Conservation (phyloP, 1,139 yeast species). For the Hansenula lynferdii region DNA sequence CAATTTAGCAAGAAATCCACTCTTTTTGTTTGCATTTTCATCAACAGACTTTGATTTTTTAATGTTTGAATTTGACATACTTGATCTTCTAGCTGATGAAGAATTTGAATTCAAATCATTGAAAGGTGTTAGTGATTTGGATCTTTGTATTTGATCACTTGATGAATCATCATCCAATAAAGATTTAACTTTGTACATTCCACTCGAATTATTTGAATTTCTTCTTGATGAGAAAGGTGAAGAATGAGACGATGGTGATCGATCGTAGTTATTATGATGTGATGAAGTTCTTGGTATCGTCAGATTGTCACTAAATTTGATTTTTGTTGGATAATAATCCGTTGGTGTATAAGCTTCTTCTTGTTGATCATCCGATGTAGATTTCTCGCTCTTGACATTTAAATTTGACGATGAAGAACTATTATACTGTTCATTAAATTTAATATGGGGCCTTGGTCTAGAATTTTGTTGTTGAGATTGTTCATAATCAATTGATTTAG, state of each 20-base stretch:
- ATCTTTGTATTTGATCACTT: constrained; percentile 4
- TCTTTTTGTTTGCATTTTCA: constrained; percentile 8
- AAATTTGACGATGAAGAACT: background rate
- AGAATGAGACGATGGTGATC: constrained; percentile 7
- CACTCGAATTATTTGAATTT: constrained; percentile 8
- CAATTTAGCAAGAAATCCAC: constrained; percentile 3
- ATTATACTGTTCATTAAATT: no score
- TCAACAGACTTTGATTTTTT: constrained; percentile 6
- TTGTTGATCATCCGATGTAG: no score
- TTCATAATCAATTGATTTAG: background rate
- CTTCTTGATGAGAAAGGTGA: constrained; percentile 12
- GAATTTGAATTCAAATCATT: no score
- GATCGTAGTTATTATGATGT: constrained; percentile 18
- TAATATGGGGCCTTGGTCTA: background rate
- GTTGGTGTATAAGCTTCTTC: constrained; percentile 9
- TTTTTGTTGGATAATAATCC: constrained; percentile 13
- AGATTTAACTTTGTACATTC: constrained; percentile 31
- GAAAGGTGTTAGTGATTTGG: constrained; percentile 9
- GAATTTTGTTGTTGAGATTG: background rate
- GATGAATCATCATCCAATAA: constrained; percentile 20
- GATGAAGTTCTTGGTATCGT: constrained; percentile 12
- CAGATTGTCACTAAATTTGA: constrained; percentile 16
- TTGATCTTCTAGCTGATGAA: constrained; percentile 1
- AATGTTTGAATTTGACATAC: constrained; percentile 1
- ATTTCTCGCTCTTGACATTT: background rate